Base-by-base conservation (phyloP, 768 basidiomycete genomes). In the Chalciporus chontae region DNA sequence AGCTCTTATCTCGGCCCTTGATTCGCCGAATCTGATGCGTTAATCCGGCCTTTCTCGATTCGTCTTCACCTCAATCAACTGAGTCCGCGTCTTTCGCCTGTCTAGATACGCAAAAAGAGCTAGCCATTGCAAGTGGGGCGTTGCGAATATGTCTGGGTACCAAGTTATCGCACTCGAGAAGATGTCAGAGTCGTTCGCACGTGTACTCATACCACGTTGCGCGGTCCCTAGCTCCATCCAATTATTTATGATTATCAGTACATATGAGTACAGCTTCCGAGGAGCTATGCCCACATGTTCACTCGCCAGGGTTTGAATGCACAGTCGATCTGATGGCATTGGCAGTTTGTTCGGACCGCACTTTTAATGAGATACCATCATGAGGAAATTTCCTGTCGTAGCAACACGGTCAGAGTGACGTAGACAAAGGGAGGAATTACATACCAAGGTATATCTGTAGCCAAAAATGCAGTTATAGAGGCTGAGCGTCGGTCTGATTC, bases 361-460 rank as follows among this genome's bases (percentile, higher is more conserved):
- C 48, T 19, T 27, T 49, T 41, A 49, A 27, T 7, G 41, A 49
- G 19, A 49, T 43, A 32, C 24, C 40, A 24, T 43, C 48, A 11
- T 42, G 26, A 43, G 48, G 41, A 37, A 49, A 49, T 37, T 49
- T 49, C 48, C 48, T 46, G 26, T 24, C 17, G 40, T 36, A 21
- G 34, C 15, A n/a, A 5, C 31, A 1, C 27, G 7, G 34, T 36
- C 41, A 49, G 17, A 26, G 18, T 36, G 15, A n/a, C 34, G 15
- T 36, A 36, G 15, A 36, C 15, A n/a, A 11, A 5, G 1, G 15
- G n/a, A 23, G n/a, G 13, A 10, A 31, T 31, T 8, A 9, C 24
- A 11, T 43, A 43, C 48, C 48, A 49, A 19, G 48, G 48, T 19
- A 49, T 49, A 18, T 49, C 48, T 3, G 48, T 49, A 24, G 48